Percentiles rank a stretch among this genome's conserved stretches.
phyloP scores from a whole-genome alignment of 352 stramenopile genomes.

The Phytophthora pluvialis region DNA sequence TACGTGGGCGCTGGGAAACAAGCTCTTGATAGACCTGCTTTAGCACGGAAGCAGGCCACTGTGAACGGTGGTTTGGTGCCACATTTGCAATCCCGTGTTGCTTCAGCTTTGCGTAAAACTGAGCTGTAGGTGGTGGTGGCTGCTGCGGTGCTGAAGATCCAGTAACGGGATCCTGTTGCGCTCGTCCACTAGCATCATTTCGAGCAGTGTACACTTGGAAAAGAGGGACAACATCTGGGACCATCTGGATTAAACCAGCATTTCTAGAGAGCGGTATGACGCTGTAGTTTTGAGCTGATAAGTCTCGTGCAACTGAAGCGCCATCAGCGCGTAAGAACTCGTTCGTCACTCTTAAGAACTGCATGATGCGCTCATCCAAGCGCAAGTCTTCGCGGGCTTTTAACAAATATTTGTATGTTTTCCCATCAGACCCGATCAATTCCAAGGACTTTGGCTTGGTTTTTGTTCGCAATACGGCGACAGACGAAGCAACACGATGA shows the following conservation, averaged over 20 bases:
- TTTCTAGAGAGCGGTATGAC: slow-evolving; percentile 83
- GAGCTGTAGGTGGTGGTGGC: slow-evolving; percentile 53
- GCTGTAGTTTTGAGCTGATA: slow-evolving; percentile 70
- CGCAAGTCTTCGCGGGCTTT: slow-evolving; percentile 90
- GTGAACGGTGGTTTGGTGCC: slow-evolving; percentile 64
- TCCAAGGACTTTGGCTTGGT: slow-evolving; percentile 88
- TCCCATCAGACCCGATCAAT: slow-evolving; percentile 79
- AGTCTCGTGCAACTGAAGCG: slow-evolving; percentile 44
- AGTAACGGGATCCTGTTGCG: slow-evolving; percentile 27
- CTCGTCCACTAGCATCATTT: slow-evolving; percentile 33
- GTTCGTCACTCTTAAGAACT: slow-evolving; percentile 84
- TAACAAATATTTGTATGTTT: slow-evolving; percentile 79
- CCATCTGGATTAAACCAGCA: slow-evolving; percentile 88
- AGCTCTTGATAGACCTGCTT: slow-evolving; percentile 78
- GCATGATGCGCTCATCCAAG: slow-evolving; percentile 92
- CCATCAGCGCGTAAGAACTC: slow-evolving; percentile 65
- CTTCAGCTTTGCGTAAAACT: slow-evolving; percentile 87
- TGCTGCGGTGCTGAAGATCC: slow-evolving; percentile 27
- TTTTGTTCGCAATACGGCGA: slow-evolving; percentile 79
- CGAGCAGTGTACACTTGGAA: slow-evolving; percentile 82
- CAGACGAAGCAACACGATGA: slow-evolving; percentile 40
- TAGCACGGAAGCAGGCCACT: slow-evolving; percentile 66
- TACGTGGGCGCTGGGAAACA: slow-evolving; percentile 60
- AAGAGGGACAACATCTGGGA: slow-evolving; percentile 78
- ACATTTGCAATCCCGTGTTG: slow-evolving; percentile 77